Evolutionary conservation across 306 rosid genomes (phyloP), one percentile per base, ranked within the genome.

Genomic region (Begonia loranthoides): DNA sequence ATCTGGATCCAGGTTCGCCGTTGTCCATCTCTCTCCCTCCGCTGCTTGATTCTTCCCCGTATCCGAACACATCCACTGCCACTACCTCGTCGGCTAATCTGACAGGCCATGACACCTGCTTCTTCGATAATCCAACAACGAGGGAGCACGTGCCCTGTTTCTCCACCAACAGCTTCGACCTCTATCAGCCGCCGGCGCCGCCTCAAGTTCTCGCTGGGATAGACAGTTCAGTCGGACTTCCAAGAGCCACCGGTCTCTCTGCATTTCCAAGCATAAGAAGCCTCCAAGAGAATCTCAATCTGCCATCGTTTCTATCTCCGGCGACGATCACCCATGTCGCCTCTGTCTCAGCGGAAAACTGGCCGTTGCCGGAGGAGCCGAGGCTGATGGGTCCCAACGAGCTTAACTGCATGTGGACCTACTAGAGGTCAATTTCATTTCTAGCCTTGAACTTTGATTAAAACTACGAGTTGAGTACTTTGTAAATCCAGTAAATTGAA

Each of bases 91-190:
- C 56, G 13, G 3, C 50, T 60, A 41, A 52, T 40, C 41, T 58
- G 12, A 49, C 69, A 34, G 81, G 63, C 71, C 76, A 70, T 44
- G 80, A 80, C 15, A 59, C 65, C 66, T 63, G 82, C 53, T 68
- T 76, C 21, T 72, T 55, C 49, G 79, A 73, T 21, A 72, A 60
- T 65, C 66, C 59, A n/a, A 45, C 41, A 48, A 44, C 70, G 9
- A 90, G 61, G 60, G 92, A 83, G 96, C 94, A 92, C 99, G 96
- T 92, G 99, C 78, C 99, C 99, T 92, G 99, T 83, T 92, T 92
- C 99, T 92, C 99, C 99, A 92, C 83, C 67, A 57, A 55, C 19
- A 56, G 36, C 47, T 10, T 4, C 48, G 19, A 28, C 75, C 51
- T 63, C 43, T 28, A 51, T n/a, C 53, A 28, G 36, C 36, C 9